Base-by-base conservation (phyloP, 306 rosid genomes). In the Luffa acutangula region DNA sequence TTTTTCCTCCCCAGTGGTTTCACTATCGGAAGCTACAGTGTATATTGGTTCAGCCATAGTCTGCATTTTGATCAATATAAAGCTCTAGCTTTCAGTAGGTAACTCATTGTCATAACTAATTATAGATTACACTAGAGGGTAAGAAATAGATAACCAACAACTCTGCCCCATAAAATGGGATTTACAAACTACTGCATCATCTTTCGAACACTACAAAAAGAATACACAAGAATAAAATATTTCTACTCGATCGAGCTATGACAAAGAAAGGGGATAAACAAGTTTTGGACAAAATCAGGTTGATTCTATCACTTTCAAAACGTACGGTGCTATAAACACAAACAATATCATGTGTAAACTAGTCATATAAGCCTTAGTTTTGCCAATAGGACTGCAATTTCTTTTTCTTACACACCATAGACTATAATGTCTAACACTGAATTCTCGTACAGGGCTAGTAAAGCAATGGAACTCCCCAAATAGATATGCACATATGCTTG, bases 1-100 rank as follows among this genome's bases (percentile, higher is more conserved):
- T 31, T 84, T 91, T 7, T 89, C 98, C 82, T 92, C 98, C 51
- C 86, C 94, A 1, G 88, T 82, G 81, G 88, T 89, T 81, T 92
- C 96, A 80, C 96, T 82, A 82, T 94, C 97, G 33, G 97, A 94
- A 77, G 87, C 92, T 59, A 92, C 98, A 7, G 93, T 92, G 81
- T 94, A 91, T 34, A 88, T 89, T 78, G 88, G 85, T 85, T 91
- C 97, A 9, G 87, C 93, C 98, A 94, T 94, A n/a, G 43, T 78
- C 96, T 92, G 88, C 87, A 80, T 64, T 62, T 12, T 25, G 45
- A 46, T 56, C 75, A 62, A 42, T 78, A 51, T 15, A 74, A 31
- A 73, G 15, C 2, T 74, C 43, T 49, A 51, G 45, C 3, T 25
- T 72, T 72, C 21, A 72, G 77, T 2, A 3, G 15, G 12, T 21